Base-by-base conservation (phyloP, 2,329 filamentous ascomycete genomes). In the Talaromyces sp. region DNA sequence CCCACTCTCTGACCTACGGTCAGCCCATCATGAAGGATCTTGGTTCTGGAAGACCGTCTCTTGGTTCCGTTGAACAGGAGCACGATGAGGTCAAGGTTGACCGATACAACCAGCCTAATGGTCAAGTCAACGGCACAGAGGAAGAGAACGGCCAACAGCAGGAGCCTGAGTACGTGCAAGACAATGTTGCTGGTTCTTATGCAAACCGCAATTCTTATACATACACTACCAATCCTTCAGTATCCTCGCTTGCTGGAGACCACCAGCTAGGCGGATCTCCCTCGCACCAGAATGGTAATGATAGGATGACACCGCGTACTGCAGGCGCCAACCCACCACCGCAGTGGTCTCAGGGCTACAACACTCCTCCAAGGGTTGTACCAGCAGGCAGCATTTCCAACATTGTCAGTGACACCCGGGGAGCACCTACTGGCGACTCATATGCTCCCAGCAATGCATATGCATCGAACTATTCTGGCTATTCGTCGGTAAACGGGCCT, bases 361-460 rank as follows among this genome's bases (percentile, higher is more conserved):
- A 83, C 75, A 93, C 92, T 0, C 90, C 93, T 58, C 92, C 93
- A 25, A 89, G 92, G 49, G 83, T 86, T 2, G 69, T 78, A 1
- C 85, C 90, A 3, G 89, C 91, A 0, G 93, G 91, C 82, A 96
- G 88, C 74, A 82, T 97, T 60, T 96, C 96, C 83, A 96, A 89
- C 77, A 90, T 96, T 68, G 93, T 96, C 81, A 93, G 90, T 75
- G 92, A 91, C 74, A 90, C 92, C 66, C 86, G 91, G 31, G 86
- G 82, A 57, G 80, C 83, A 11, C 81, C 85, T 19, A 92, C 91
- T 70, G 89, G 89, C 35, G 78, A 86, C 13, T 80, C 84, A 22
- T 85, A 85, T 59, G 91, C 96, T 69, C 86, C 89, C 7, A 96
- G 96, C 74, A 85, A 86, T 39, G 84, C 66, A 1, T 62, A 87